Conservation (phyloP, 495 filamentous ascomycete genomes). For the Patellaria atrata region DNA sequence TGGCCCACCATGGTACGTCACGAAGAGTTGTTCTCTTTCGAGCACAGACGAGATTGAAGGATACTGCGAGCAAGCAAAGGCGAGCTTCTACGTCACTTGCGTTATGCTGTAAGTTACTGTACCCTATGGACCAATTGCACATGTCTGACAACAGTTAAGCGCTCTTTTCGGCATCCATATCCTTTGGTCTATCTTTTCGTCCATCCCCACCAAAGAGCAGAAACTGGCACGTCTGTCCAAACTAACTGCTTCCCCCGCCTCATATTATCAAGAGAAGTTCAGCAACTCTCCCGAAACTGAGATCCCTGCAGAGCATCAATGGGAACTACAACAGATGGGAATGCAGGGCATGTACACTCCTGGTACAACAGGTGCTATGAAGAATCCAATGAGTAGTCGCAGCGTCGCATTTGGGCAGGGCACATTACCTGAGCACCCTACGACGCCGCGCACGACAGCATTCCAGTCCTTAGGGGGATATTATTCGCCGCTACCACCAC, state of each 20-base stretch:
- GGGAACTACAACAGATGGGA: constrained; percentile 27
- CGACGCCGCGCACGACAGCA: constrained; percentile 30
- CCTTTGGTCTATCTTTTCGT: constrained; percentile 23
- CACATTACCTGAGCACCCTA: too few relatives aligned
- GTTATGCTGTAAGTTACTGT: constrained; percentile 50
- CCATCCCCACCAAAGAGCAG: constrained; percentile 21
- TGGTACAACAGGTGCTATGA: constrained; percentile 20
- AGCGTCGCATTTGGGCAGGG: too few relatives aligned
- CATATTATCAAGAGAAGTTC: constrained; percentile 17
- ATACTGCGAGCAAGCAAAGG: constrained; percentile 66
- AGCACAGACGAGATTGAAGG: constrained; percentile 36
- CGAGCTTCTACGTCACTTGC: constrained; percentile 53
- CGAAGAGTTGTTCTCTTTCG: constrained; percentile 58
- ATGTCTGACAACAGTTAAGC: constrained; percentile 12
- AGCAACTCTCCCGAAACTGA: constrained; percentile 21
- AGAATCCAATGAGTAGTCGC: constrained; percentile 18
- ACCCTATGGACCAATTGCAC: not conserved
- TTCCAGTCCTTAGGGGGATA: constrained; percentile 26
- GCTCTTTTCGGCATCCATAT: constrained; percentile 22
- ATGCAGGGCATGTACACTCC: constrained; percentile 22
- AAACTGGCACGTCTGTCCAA: constrained; percentile 11
- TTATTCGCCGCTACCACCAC: too few relatives aligned
- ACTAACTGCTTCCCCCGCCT: constrained; percentile 9
- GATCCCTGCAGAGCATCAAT: constrained; percentile 24
- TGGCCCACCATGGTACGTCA: constrained; percentile 71